phyloP scores from a whole-genome alignment of 371 early-diverging fungal genomes.

The Lichtheimia hyalospora region DNA sequence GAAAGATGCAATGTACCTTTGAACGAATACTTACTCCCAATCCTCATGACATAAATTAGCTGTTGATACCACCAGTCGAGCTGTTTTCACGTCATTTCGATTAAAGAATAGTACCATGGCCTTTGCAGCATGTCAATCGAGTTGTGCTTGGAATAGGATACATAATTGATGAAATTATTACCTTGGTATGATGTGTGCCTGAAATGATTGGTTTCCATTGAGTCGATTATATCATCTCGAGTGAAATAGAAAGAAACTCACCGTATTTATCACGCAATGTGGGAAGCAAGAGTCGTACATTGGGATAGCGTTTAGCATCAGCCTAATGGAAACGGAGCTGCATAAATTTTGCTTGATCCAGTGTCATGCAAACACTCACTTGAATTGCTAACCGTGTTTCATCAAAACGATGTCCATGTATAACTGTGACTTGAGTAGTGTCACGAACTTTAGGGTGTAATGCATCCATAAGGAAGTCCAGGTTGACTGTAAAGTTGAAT shows the following conservation, averaged over 20 bases:
- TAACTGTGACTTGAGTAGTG: slow-evolving; percentile 13
- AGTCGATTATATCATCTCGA: background rate
- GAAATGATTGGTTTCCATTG: background rate
- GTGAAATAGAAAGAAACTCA: background rate
- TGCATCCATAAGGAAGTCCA: slow-evolving; percentile 20
- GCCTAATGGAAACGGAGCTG: background rate
- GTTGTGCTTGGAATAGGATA: background rate
- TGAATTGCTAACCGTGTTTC: slow-evolving; percentile 12
- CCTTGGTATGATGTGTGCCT: slow-evolving; percentile 71
- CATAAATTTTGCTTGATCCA: background rate
- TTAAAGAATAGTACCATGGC: slow-evolving; percentile 59
- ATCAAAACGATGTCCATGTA: slow-evolving; percentile 17
- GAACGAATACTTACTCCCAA: slow-evolving; percentile 50
- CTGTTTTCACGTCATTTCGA: slow-evolving; percentile 22
- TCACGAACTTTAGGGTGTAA: slow-evolving; percentile 13
- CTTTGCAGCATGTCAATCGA: slow-evolving; percentile 5
- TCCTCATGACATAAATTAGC: slow-evolving; percentile 63
- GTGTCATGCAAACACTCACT: background rate
- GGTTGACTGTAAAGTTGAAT: slow-evolving; percentile 28
- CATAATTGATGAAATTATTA: slow-evolving; percentile 4
- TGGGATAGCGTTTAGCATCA: slow-evolving; percentile 14
- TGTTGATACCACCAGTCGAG: slow-evolving; percentile 58
- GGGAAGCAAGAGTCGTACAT: slow-evolving; percentile 13
- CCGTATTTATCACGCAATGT: slow-evolving; percentile 12
- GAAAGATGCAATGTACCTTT: background rate